Conservation (phyloP, 805 yeast species). For the Ogataea chonburiensis region DNA sequence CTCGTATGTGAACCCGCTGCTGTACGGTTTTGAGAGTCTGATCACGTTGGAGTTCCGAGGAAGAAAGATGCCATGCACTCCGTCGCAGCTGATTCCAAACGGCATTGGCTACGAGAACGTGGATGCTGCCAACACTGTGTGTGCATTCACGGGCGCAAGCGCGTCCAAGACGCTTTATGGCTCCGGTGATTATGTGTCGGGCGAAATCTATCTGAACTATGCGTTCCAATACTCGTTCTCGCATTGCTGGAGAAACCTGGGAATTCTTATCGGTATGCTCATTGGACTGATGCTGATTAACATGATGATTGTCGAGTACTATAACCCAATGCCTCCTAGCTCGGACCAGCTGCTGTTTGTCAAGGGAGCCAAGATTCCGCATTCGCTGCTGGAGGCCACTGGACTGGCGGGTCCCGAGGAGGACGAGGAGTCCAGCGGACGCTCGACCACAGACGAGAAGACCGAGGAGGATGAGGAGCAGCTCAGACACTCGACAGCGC, state of each 20-base stretch:
- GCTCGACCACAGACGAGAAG: constrained; percentile 11
- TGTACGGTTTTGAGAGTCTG: constrained; percentile 52
- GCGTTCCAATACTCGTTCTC: constrained; percentile 51
- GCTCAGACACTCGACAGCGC: constrained; percentile 18
- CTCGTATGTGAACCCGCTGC: constrained; percentile 47
- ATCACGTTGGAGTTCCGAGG: constrained; percentile 58
- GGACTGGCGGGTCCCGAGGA: constrained; percentile 29
- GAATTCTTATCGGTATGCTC: constrained; percentile 44
- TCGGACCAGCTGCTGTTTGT: constrained; percentile 35
- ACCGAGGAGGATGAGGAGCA: constrained; percentile 17
- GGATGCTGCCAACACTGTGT: constrained; percentile 41
- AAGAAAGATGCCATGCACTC: constrained; percentile 49
- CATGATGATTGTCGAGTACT: constrained; percentile 31
- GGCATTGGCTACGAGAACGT: constrained; percentile 54
- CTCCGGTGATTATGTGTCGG: constrained; percentile 42
- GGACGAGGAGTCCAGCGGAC: constrained; percentile 31
- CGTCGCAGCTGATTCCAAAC: constrained; percentile 43
- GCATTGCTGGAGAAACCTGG: constrained; percentile 82
- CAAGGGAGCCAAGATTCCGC: constrained; percentile 29
- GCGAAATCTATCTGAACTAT: constrained; percentile 45
- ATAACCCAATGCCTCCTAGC: constrained; percentile 30
- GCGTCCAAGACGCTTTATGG: constrained; percentile 22
- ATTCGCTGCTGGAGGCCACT: constrained; percentile 29
- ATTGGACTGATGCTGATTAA: constrained; percentile 38
- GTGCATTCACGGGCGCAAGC: constrained; percentile 53